Conservation (phyloP, 2,329 filamentous ascomycete genomes). For the Penicillium psychrosexuale region DNA sequence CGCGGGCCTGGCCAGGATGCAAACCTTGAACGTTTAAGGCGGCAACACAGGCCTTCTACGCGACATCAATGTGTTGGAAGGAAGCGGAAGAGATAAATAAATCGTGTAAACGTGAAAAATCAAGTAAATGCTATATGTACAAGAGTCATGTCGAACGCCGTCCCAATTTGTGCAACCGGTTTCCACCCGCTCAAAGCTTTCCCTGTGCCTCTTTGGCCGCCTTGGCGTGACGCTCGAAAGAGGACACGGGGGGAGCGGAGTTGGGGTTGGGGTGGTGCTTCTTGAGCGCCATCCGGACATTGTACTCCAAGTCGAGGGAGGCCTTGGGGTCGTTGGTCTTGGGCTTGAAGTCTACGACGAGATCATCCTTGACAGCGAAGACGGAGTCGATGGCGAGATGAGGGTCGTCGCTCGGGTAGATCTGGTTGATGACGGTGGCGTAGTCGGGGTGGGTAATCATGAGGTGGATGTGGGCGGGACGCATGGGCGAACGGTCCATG, state of each 20-base stretch:
- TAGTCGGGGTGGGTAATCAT: slow-evolving; percentile 56
- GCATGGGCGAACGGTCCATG: slow-evolving; percentile 58
- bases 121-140: slow-evolving; percentile 13
- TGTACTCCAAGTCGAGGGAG: slow-evolving; percentile 59
- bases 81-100: not conserved
- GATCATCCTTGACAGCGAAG: slow-evolving; percentile 60
- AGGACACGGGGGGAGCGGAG: slow-evolving; percentile 38
- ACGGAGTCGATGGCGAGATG: slow-evolving; percentile 59
- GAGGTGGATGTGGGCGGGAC: slow-evolving; percentile 61
- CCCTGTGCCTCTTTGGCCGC: slow-evolving; percentile 17
- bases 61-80: not conserved
- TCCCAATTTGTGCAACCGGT: not conserved
- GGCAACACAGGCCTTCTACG: not conserved
- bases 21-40: not conserved
- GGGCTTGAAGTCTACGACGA: slow-evolving; percentile 57
- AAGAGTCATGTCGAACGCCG: slow-evolving; percentile 5
- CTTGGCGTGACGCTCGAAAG: slow-evolving; percentile 38
- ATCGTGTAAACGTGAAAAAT: slow-evolving; percentile 1
- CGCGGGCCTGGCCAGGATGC: not conserved
- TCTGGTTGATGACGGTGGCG: slow-evolving; percentile 56
- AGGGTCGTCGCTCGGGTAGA: slow-evolving; percentile 59
- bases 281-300: slow-evolving; percentile 56
- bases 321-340: slow-evolving; percentile 52
- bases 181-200: slow-evolving; percentile 11
- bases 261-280: slow-evolving; percentile 41